A percentile compares a stretch with the other conserved stretches of the same genome.
Conservation (phyloP, 163 green algal species). For the Volvox carteri region DNA sequence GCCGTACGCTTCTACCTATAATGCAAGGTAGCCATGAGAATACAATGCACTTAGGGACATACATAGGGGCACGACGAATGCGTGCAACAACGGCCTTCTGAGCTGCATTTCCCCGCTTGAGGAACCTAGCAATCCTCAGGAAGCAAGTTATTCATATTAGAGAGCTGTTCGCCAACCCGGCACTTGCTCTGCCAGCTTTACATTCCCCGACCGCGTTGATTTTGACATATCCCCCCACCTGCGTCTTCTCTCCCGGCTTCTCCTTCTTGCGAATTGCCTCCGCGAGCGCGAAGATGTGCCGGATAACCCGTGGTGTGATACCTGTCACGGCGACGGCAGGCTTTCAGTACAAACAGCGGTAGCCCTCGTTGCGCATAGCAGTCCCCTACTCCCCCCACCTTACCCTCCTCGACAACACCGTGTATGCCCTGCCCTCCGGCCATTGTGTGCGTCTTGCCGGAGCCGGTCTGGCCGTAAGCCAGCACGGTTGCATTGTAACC, state of each 20-base stretch:
- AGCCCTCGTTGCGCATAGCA: neutral
- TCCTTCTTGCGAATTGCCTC: slow-evolving; percentile 65
- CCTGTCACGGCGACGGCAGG: slow-evolving; percentile 51
- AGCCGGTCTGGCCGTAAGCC: slow-evolving; percentile 83
- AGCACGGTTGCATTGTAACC: slow-evolving; percentile 83
- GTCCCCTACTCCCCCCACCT: neutral
- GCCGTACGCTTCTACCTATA: slow-evolving; percentile 64
- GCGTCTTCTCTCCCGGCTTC: slow-evolving; percentile 76
- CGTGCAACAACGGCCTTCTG: too few relatives aligned
- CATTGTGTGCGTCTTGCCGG: slow-evolving; percentile 86
- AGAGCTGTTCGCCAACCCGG: too few relatives aligned
- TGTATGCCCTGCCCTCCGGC: slow-evolving; percentile 76
- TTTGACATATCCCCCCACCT: slow-evolving; percentile 61
- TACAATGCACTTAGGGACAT: too few relatives aligned
- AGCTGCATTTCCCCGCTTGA: too few relatives aligned
- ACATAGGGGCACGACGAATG: too few relatives aligned
- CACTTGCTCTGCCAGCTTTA: too few relatives aligned
- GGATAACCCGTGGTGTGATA: slow-evolving; percentile 75
- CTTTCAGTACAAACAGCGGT: neutral
- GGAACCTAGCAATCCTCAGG: too few relatives aligned
- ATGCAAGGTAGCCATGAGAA: too few relatives aligned
- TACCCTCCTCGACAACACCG: slow-evolving; percentile 67
- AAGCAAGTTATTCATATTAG: too few relatives aligned
- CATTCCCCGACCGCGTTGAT: too few relatives aligned
- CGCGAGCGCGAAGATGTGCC: slow-evolving; percentile 69